phyloP scores from a whole-genome alignment of 2,329 filamentous ascomycete species.

The Diaporthe longicolla region DNA sequence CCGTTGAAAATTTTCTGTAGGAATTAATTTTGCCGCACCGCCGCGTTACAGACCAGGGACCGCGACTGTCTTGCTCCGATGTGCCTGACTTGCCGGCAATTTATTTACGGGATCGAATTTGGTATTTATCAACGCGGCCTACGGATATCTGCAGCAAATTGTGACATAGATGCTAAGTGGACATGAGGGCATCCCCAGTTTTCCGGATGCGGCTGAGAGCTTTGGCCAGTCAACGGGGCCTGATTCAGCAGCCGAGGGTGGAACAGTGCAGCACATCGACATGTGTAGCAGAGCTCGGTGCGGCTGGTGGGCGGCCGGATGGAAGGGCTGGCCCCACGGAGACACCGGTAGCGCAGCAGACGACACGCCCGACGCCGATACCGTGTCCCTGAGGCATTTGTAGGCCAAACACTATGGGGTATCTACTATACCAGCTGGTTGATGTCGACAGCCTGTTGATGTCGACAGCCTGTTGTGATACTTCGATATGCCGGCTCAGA shows the following conservation, averaged over 20 bases:
- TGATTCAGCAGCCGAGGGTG: constrained; percentile 38
- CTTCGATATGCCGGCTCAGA: background rate
- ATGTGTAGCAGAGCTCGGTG: background rate
- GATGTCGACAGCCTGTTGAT: too few species aligned
- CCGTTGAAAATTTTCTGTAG: constrained; percentile 37
- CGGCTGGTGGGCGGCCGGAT: constrained; percentile 36
- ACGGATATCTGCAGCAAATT: background rate
- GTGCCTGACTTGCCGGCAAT: constrained; percentile 14
- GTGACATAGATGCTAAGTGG: background rate
- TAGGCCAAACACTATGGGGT: background rate
- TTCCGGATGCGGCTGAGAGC: constrained; percentile 33
- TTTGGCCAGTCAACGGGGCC: constrained; percentile 37
- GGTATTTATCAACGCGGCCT: background rate
- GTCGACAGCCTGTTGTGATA: too few species aligned
- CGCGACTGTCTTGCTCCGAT: constrained; percentile 4
- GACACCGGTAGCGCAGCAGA: constrained; percentile 33
- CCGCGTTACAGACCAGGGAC: constrained; percentile 25
- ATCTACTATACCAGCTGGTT: background rate
- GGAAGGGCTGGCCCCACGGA: constrained; percentile 38
- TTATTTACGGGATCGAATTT: constrained; percentile 14
- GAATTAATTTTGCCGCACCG: constrained; percentile 38
- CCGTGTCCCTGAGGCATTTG: constrained; percentile 32
- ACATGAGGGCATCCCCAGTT: constrained; percentile 19
- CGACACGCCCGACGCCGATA: constrained; percentile 11
- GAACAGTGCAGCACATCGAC: background rate